Percentiles rank a stretch among this genome's conserved stretches.
These are phyloP conservation scores for Wallemia mellicola DNA, from an alignment of 1,284 basidiomycete genomes.

Conservation along the genomic window DNA sequence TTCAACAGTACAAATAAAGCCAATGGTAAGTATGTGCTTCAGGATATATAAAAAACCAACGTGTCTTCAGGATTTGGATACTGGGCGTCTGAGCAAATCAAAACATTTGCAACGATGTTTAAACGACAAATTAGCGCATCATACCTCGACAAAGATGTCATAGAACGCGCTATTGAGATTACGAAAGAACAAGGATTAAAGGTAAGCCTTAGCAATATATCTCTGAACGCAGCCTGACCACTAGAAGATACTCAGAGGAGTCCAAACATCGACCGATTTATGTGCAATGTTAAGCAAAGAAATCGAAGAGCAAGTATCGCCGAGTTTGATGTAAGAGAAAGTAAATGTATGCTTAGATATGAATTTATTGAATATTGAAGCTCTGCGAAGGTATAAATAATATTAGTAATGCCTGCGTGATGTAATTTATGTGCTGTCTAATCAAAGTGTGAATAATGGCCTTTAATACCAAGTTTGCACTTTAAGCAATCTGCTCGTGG, in stretches of 20 bases:
- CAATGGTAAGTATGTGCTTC: conserved; percentile 28
- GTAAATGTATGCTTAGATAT: neutral
- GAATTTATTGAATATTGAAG: too few relatives aligned
- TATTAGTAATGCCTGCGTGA: too few relatives aligned
- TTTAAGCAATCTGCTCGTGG: neutral
- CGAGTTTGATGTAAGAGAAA: neutral
- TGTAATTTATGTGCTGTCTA: neutral
- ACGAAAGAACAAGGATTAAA: conserved; percentile 48
- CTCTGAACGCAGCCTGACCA: neutral
- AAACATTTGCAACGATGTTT: conserved; percentile 57
- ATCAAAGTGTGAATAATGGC: neutral
- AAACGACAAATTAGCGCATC: conserved; percentile 66
- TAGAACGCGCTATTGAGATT: conserved; percentile 44
- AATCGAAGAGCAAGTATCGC: neutral
- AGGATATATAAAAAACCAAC: neutral
- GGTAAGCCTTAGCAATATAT: conserved; percentile 19
- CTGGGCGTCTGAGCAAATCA: conserved; percentile 71
- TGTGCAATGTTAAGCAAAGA: neutral
- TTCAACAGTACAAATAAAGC: conserved; percentile 86
- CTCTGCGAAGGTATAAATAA: too few relatives aligned
- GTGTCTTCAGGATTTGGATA: conserved; percentile 44
- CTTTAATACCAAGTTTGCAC: neutral
- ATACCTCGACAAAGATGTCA: conserved; percentile 32
- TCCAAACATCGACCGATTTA: neutral
- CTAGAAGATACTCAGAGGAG: neutral